Conservation (phyloP, 345 rosid genomes). For the Eucalyptus caleyi region DNA sequence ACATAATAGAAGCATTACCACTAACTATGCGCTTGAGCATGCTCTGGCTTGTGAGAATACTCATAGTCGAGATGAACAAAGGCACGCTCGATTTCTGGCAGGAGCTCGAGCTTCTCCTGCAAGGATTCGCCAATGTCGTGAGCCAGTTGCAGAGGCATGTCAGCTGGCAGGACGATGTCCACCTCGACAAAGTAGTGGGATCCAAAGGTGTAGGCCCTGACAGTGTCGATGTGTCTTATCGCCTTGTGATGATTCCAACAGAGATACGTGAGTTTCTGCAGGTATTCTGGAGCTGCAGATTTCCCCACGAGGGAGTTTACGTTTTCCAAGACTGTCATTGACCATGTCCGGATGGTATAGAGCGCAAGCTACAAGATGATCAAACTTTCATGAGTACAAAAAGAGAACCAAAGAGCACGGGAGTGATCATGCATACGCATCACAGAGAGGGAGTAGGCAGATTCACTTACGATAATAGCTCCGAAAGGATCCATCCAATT, state of each 20-base stretch:
- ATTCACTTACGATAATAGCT: slow-evolving; percentile 76
- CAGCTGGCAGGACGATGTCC: slow-evolving; percentile 83
- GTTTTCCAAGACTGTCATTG: slow-evolving; percentile 88
- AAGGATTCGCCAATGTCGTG: slow-evolving; percentile 88
- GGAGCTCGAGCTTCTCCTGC: slow-evolving; percentile 87
- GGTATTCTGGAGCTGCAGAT: slow-evolving; percentile 81
- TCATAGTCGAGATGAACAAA: slow-evolving; percentile 98
- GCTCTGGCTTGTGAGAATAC: slow-evolving; percentile 92
- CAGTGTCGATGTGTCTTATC: slow-evolving; percentile 84
- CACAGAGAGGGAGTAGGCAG: neutral
- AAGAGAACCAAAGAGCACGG: neutral
- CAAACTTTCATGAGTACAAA: neutral
- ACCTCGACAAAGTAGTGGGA: slow-evolving; percentile 98
- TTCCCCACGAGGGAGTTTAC: slow-evolving; percentile 87
- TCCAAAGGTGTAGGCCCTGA: slow-evolving; percentile 97
- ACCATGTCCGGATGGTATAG: slow-evolving; percentile 97
- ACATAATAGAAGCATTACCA: neutral
- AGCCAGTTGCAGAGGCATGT: slow-evolving; percentile 85
- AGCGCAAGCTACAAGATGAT: slow-evolving; percentile 58
- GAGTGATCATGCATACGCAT: neutral
- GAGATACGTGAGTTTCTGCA: slow-evolving; percentile 87
- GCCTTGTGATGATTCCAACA: slow-evolving; percentile 97
- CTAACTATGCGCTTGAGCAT: slow-evolving; percentile 44
- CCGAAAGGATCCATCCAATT: slow-evolving; percentile 96
- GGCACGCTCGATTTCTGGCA: slow-evolving; percentile 87